Base-by-base conservation (phyloP, 2,329 filamentous ascomycete genomes). In the Verticillium nonalfalfae region DNA sequence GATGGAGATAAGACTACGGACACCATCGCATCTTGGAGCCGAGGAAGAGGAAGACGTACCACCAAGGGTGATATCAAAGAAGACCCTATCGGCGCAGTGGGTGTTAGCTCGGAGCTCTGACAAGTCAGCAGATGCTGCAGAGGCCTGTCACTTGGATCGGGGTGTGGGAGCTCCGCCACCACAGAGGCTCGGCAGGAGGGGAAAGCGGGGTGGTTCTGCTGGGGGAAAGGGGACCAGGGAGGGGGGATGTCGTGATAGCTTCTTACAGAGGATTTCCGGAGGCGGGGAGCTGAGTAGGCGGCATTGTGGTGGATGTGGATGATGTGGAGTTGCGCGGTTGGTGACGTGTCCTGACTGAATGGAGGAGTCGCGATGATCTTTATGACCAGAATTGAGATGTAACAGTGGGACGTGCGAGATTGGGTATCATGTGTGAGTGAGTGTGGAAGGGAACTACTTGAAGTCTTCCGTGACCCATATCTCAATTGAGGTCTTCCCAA, bases 1-100 rank as follows among this genome's bases (percentile, higher is more conserved):
- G 45, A 34, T 21, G 31, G 15, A 15, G 13, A 14, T 31, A 31
- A 15, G 39, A 14, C 15, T n/a, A n/a, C n/a, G 31, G 7, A 35
- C 11, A 56, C 31, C 54, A 5, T 35, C 31, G 13, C 26, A 33
- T 13, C 31, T 7, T 18, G 31, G 39, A 21, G 39, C 7, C n/a
- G 13, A 36, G 34, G 59, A 55, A 14, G 10, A 18, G 45, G 1
- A 65, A 57, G 57, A 75, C 83, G 72, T 75, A 90, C 90, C 90
- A 79, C 90, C 90, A 61, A 95, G 80, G 4, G 90, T 90, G 63
- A 92, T 85, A 74, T 93, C 90, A 75, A 92, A 91, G 78, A 93
- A 90, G 67, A 89, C 86, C 69, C 80, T 83, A 65, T 66, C 60
- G 60, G 61, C 59, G 60, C 59, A 36, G 58, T 57, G 7, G 54